These are phyloP conservation scores for Microcera coccophila DNA, from an alignment of 2,329 filamentous ascomycete genomes.

Conservation along the genomic window DNA sequence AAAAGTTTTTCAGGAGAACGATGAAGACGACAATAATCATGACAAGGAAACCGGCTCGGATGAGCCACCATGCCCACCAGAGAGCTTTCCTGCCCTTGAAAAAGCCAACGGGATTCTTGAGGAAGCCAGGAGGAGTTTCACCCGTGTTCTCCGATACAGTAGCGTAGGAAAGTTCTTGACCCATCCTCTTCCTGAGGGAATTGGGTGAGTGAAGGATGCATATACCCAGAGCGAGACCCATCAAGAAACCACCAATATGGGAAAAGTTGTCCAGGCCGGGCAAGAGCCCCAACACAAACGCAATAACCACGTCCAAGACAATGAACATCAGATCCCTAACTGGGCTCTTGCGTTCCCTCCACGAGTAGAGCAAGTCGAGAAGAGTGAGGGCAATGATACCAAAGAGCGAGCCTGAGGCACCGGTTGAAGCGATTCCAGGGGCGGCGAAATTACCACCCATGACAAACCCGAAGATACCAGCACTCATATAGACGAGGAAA, in stretches of 20 bases:
- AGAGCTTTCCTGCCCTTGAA: conserved; percentile 89
- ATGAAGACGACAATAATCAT: conserved; percentile 83
- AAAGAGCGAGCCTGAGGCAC: conserved; percentile 86
- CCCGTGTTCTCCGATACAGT: conserved; percentile 54
- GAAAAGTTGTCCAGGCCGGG: conserved; percentile 96
- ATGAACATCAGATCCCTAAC: conserved; percentile 85
- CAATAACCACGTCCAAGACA: conserved; percentile 77
- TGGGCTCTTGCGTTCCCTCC: conserved; percentile 73
- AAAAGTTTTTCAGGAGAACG: conserved; percentile 86
- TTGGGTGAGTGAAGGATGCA: conserved; percentile 87
- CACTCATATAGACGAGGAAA: conserved; percentile 80
- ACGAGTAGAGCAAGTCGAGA: conserved; percentile 89
- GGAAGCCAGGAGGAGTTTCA: conserved; percentile 50
- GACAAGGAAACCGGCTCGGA: conserved; percentile 73
- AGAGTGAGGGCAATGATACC: conserved; percentile 85
- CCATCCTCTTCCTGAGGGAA: conserved; percentile 68
- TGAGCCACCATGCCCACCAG: conserved; percentile 97
- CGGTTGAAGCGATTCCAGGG: conserved; percentile 75
- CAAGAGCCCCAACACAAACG: conserved; percentile 86
- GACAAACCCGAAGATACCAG: conserved; percentile 94
- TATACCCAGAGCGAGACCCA: conserved; percentile 82
- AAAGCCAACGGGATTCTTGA: conserved; percentile 67
- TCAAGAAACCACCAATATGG: conserved; percentile 92
- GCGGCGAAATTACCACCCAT: conserved; percentile 91
- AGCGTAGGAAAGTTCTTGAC: conserved; percentile 66